Evolutionary conservation across 331 rosid species (phyloP).

Genomic region (Malus hybrid): DNA sequence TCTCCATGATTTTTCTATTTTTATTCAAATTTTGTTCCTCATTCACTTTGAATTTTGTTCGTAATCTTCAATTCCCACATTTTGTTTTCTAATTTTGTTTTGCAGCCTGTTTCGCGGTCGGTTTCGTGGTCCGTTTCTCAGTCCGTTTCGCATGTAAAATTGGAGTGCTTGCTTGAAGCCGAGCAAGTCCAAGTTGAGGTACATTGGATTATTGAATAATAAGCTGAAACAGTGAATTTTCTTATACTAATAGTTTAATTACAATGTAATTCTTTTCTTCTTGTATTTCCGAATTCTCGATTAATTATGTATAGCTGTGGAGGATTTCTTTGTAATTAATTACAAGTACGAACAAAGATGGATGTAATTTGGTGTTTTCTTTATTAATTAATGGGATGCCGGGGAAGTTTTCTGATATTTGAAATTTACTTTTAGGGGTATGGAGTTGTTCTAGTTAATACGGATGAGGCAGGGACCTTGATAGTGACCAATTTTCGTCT

Average conservation of each 20-base stretch:
- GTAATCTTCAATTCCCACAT: not conserved
- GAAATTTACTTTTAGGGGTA: slow-evolving; percentile 53
- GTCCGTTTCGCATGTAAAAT: slow-evolving; percentile 34
- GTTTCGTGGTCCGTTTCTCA: slow-evolving; percentile 9
- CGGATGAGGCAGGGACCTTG: slow-evolving; percentile 85
- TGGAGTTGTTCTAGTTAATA: slow-evolving; percentile 94
- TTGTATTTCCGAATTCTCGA: not conserved
- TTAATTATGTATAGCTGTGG: slow-evolving; percentile 15
- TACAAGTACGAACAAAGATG: not conserved
- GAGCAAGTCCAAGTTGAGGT: slow-evolving; percentile 75
- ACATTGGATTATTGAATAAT: not conserved
- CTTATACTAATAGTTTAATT: not conserved
- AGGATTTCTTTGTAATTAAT: not conserved
- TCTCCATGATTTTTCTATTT: not conserved
- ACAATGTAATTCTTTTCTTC: not conserved
- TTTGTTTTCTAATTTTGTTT: not conserved
- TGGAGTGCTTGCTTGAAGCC: slow-evolving; percentile 66
- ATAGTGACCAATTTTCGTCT: slow-evolving; percentile 86
- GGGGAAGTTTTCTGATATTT: slow-evolving; percentile 5
- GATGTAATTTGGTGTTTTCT: not conserved
- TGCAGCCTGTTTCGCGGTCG: slow-evolving; percentile 61
- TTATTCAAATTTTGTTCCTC: not conserved
- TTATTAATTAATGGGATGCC: not conserved
- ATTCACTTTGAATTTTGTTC: not conserved
- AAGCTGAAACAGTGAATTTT: not conserved